Conservation (phyloP, 495 filamentous ascomycete genomes). For the Schizothecium vesticola region DNA sequence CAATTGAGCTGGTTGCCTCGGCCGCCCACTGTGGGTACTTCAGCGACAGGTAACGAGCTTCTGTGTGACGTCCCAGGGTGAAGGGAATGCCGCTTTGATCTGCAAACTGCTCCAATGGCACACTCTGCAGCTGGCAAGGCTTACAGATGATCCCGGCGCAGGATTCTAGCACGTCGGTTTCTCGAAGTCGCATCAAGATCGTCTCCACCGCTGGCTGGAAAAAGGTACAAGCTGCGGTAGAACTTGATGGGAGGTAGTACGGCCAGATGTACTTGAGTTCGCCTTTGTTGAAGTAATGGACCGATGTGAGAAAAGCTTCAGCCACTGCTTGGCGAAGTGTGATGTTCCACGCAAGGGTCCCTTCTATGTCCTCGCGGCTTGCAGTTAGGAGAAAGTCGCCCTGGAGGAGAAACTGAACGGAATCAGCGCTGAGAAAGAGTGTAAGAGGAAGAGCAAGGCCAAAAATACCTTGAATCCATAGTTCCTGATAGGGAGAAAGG, state of each 20-base stretch:
- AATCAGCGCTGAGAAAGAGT: neutral
- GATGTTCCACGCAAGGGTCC: neutral
- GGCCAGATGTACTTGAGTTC: neutral
- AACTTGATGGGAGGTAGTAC: neutral
- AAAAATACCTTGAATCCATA: neutral
- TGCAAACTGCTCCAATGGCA: too few species aligned
- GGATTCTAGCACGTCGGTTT: neutral
- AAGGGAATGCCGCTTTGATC: too few species aligned
- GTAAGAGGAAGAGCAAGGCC: neutral
- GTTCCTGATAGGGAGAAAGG: slow-evolving; percentile 2
- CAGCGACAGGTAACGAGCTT: too few species aligned
- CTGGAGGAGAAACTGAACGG: slow-evolving; percentile 6
- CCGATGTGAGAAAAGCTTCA: neutral
- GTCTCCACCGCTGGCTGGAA: too few species aligned
- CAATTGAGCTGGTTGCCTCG: too few species aligned
- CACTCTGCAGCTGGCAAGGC: too few species aligned
- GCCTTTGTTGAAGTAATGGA: neutral
- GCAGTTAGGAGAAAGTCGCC: slow-evolving; percentile 8
- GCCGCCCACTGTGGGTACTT: too few species aligned
- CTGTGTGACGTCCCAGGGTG: too few species aligned
- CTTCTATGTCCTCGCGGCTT: neutral
- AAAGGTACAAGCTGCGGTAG: too few species aligned
- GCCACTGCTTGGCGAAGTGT: neutral
- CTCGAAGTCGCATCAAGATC: neutral
- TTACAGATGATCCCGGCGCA: too few species aligned